Evolutionary conservation across 2,329 filamentous ascomycete genomes (phyloP), one percentile per base, ranked within the genome.

Genomic region (Cladosporium sp.): DNA sequence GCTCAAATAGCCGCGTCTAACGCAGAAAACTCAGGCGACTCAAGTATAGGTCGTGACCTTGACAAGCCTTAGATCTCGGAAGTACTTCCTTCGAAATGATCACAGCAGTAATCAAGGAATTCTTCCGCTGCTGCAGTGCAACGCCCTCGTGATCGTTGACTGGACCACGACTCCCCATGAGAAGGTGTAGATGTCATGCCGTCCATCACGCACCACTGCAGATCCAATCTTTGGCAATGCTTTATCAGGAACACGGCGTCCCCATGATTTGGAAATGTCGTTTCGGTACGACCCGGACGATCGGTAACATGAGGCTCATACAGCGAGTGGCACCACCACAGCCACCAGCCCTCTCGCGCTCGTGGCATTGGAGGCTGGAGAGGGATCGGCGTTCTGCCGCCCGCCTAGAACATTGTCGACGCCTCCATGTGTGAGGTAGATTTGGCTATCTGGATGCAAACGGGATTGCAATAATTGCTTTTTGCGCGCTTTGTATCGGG

Each of bases 251-350:
- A 47, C 38, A 59, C 38, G 15, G 57, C 57, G 30, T 47, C 57
- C 38, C 11, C 38, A 59, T 59, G 57, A 59, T 59, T 59, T 59
- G 38, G 38, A 59, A 59, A 28, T 47, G 36, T 59, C 36, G 38
- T 59, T 30, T 28, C 57, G 57, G 36, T 47, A 30, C 34, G 24
- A 44, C 34, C 21, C 34, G 21, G 38, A n/a, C 14, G 30, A 32
- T 34, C 30, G 52, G 52, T 55, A n/a, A 12, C 52, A 55, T 55
- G 52, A 55, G 30, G 52, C 52, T 55, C 52, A 55, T 55, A 55
- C 24, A 24, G 6, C 24, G 34, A 41, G 55, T 41, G 21, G 32
- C 34, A 41, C 24, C 21, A 41, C 24, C 24, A 24, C 24, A 24
- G 24, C 24, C 24, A 24, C 34, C 30, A 41, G 32, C 21, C n/a